A percentile compares a stretch with the other conserved stretches of the same genome.
Evolutionary conservation across 2,329 filamentous ascomycete species (phyloP).

Genomic region (Hypoxylon sp.): DNA sequence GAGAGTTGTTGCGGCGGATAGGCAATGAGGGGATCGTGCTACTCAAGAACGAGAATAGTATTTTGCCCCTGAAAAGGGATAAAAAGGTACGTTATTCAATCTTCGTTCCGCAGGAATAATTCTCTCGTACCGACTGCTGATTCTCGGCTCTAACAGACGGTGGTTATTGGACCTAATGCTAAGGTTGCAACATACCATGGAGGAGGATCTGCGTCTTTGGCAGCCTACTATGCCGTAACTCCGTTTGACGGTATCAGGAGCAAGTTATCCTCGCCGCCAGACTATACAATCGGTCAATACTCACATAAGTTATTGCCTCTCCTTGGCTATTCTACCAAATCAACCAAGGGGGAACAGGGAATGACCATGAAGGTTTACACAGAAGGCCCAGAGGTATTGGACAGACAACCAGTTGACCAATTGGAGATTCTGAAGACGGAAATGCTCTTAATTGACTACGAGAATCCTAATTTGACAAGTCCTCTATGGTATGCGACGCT

Average conservation of each 20-base stretch:
- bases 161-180: conserved; percentile 71
- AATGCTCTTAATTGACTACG: conserved; percentile 65
- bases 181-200: conserved; percentile 72
- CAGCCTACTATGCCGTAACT: conserved; percentile 77
- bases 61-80: conserved; percentile 74
- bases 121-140: conserved; percentile 5
- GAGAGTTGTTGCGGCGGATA: conserved; percentile 74
- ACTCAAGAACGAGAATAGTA: conserved; percentile 76
- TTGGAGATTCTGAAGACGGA: conserved; percentile 65
- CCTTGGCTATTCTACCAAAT: conserved; percentile 67
- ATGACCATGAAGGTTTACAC: conserved; percentile 75
- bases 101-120: not conserved
- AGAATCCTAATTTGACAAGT: conserved; percentile 67
- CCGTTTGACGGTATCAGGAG: conserved; percentile 78
- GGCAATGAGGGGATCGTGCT: conserved; percentile 80
- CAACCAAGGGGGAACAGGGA: conserved; percentile 67
- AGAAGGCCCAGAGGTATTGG: conserved; percentile 65
- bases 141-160: conserved; percentile 56
- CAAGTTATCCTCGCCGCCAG: conserved; percentile 61
- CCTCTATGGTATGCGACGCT: conserved; percentile 72
- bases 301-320: conserved; percentile 75
- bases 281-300: conserved; percentile 73
- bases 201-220: conserved; percentile 74
- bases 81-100: conserved; percentile 62
- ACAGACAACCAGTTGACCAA: conserved; percentile 67